Evolutionary conservation across 2,329 filamentous ascomycete genomes (phyloP).

Genomic region (Diplodia intermedia): DNA sequence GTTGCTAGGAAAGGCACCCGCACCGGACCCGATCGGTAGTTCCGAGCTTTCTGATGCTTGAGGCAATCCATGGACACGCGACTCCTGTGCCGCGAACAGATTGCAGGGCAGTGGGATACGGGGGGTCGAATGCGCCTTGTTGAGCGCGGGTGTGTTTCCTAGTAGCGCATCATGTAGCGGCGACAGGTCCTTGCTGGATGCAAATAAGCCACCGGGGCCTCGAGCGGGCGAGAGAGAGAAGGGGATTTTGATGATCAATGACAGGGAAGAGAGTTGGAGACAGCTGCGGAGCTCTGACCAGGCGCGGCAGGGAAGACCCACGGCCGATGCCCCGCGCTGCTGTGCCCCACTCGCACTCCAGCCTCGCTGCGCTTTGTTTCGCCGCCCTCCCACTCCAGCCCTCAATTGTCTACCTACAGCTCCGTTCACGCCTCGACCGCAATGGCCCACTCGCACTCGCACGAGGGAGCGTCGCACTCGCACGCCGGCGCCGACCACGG

Average conservation of each 20-base stretch:
- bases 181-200: no score
- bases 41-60: no score
- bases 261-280: neutral
- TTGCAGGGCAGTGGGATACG: no score
- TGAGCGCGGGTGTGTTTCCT: no score
- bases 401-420: neutral
- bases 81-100: no score
- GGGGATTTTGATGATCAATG: neutral
- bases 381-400: constrained; percentile 1
- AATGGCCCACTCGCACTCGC: constrained; percentile 56
- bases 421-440: neutral
- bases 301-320: constrained; percentile 3
- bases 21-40: no score
- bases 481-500: constrained; percentile 73
- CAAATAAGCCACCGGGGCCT: no score
- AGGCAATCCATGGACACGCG: no score
- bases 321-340: constrained; percentile 14
- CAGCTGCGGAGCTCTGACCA: constrained; percentile 21
- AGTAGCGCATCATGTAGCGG: no score
- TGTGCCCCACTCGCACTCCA: constrained; percentile 21
- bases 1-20: no score
- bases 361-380: neutral
- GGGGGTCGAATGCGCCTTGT: no score
- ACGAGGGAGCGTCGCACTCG: constrained; percentile 56
- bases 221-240: neutral